Evolutionary conservation across 176 grass and related monocot species (phyloP), one percentile per base, ranked within the genome.

Genomic region (Eleusine indica): DNA sequence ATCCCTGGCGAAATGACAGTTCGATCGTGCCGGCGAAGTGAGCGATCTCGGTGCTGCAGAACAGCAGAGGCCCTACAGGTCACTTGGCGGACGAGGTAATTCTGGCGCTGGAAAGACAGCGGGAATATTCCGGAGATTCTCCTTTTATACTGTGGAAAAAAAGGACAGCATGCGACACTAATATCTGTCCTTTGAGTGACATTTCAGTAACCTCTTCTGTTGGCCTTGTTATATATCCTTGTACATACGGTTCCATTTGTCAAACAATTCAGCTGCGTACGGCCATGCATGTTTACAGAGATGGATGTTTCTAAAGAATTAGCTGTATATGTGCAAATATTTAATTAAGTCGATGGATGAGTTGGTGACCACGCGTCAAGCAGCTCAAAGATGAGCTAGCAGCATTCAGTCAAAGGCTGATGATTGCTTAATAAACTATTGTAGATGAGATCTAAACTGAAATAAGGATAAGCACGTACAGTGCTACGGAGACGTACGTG

Each of bases 121-220:
- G 2, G 46, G 83, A 89, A 89, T 89, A 82, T 86, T 82, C 73
- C 40, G 40, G 37, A 66, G 73, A 86, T 77, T 72, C 61, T 35
- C 16, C 29, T 3, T 37, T 86, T 82, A 67, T 40, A 39, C 58
- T 86, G 81, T 75, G 61, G 81, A 41, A 52, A 41, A 52, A 70
- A 77, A 69, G 40, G 63, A 80, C 82, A 42, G 49, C 88, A 81
- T 58, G 83, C 73, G 21, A 78, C 73, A 66, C 54, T 28, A 48
- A 41, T 58, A 75, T 57, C 81, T 88, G 25, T 44, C 32, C 61
- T 68, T 68, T 18, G 46, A 54, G 32, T 35, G n/a, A 41, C 29
- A 32, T 29, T 87, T 51, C 8, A 12, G 6, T 0, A 9, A 70
- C 25, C 2, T 58, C 68, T 56, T 22, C 47, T 25, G 5, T 43